Base-by-base conservation (phyloP, 495 filamentous ascomycete genomes). In the Neurospora sp. region DNA sequence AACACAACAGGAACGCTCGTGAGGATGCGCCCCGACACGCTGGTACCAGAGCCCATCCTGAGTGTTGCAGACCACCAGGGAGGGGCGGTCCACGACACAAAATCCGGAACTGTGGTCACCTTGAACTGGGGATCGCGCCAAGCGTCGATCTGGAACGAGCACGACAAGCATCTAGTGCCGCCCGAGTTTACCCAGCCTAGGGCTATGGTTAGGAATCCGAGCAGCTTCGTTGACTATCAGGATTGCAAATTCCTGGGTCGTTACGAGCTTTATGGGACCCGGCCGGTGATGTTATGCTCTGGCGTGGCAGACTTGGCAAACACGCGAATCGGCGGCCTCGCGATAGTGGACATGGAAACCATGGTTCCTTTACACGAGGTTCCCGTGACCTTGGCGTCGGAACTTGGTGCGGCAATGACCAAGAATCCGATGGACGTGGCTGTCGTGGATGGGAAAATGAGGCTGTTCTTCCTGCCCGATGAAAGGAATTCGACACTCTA, bases 191-290 rank as follows among this genome's bases (percentile, higher is more conserved):
- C 77, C 0, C 23, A 70, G 3, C 80, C 80, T 0, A 70, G 73
- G 41, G 69, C 73, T 1, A 70, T 72, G 3, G 69, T 77, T 40
- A 71, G 71, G 7, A 79, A 81, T 41, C 78, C 78, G 1, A 81
- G 79, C 39, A 78, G 79, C 71, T 83, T 75, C 54, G 72, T 79
- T 38, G 82, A 82, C 46, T 82, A 83, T 72, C 81, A 84, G 72
- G 82, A 82, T 74, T 84, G 82, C 76, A 83, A 84, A 72, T 84
- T 81, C 37, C 76, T 84, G 11, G 82, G 82, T 12, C 54, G 54
- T 66, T 66, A 66, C 7, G 81, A 78, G 71, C 76, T 23, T 4
- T 77, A 74, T 35, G 73, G 49, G 11, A 71, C 39, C 49, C 70
- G 79, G 27, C 72, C 78, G 1, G 75, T 82, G 69, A 82, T 84